A percentile compares a stretch with the other conserved stretches of the same genome.
Evolutionary conservation across 140 eudicot species (phyloP).

Genomic region (Bidens hawaiensis): DNA sequence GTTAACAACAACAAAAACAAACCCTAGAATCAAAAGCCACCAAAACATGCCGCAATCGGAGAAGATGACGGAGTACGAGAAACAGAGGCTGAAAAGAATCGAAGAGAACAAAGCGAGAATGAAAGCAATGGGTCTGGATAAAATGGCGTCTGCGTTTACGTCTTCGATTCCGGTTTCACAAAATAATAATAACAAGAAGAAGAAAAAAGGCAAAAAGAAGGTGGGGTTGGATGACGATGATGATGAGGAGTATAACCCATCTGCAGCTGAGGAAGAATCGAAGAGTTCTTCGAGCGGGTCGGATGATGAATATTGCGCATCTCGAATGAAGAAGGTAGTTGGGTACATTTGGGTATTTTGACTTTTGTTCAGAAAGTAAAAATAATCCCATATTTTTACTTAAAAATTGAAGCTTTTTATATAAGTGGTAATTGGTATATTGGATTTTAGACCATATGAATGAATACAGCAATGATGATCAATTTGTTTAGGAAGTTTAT

Average conservation of each 20-base stretch:
- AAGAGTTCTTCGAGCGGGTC: constrained; percentile 41
- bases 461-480: not conserved
- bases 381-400: not conserved
- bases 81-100: constrained; percentile 64
- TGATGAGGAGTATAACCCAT: constrained; percentile 67
- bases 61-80: constrained; percentile 62
- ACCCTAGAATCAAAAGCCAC: constrained; percentile 17
- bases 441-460: not conserved
- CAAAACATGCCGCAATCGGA: constrained; percentile 25
- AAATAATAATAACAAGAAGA: too few relatives aligned
- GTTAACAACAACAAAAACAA: constrained; percentile 11
- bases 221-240: constrained; percentile 59
- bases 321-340: constrained; percentile 15
- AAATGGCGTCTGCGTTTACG: constrained; percentile 60
- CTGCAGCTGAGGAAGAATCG: constrained; percentile 29
- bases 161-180: constrained; percentile 28
- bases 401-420: not conserved
- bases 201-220: constrained; percentile 49
- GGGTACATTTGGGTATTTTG: constrained; percentile 11
- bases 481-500: too few relatives aligned
- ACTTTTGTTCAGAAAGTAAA: too few relatives aligned
- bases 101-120: constrained; percentile 79
- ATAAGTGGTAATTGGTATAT: too few relatives aligned
- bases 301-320: constrained; percentile 22
- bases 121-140: constrained; percentile 74